Evolutionary conservation across 176 grass and related monocot genomes (phyloP).

Genomic region (Oryza rufipogon): DNA sequence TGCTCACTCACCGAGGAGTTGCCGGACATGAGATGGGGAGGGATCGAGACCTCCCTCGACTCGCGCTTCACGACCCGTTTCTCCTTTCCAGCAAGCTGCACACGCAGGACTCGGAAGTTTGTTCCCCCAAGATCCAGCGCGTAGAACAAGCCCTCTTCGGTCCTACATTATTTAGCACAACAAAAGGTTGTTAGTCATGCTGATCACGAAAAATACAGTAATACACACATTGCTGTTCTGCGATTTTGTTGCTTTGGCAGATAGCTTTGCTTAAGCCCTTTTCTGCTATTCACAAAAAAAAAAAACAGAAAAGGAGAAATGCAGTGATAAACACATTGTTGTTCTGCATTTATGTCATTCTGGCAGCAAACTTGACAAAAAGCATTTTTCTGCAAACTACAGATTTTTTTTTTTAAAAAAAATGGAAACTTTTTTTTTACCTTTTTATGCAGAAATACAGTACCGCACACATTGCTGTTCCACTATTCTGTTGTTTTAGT

Average conservation of each 20-base stretch:
- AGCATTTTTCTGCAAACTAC: no score
- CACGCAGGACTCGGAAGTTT: slow-evolving; percentile 79
- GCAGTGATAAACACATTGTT: no score
- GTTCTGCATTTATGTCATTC: no score
- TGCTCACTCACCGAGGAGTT: slow-evolving; percentile 47
- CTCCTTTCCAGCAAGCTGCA: slow-evolving; percentile 67
- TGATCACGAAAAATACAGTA: not conserved
- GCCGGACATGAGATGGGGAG: slow-evolving; percentile 78
- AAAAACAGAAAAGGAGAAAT: no score
- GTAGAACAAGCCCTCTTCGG: slow-evolving; percentile 73
- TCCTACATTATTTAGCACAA: slow-evolving; percentile 33
- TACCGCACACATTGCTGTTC: not conserved
- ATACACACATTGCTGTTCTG: not conserved
- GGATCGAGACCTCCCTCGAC: slow-evolving; percentile 70
- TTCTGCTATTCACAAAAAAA: not conserved
- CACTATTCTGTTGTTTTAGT: not conserved
- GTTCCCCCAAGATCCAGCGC: slow-evolving; percentile 89
- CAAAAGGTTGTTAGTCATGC: not conserved
- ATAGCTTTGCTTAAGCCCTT: not conserved
- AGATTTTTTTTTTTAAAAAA: not conserved
- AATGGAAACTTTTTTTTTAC: not conserved
- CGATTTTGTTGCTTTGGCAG: not conserved
- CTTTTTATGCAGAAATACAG: not conserved
- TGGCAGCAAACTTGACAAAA: no score
- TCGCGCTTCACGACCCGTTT: slow-evolving; percentile 54